These are phyloP conservation scores for Westerdykella aurantiaca DNA, from an alignment of 2,329 filamentous ascomycete species.

Conservation along the genomic window DNA sequence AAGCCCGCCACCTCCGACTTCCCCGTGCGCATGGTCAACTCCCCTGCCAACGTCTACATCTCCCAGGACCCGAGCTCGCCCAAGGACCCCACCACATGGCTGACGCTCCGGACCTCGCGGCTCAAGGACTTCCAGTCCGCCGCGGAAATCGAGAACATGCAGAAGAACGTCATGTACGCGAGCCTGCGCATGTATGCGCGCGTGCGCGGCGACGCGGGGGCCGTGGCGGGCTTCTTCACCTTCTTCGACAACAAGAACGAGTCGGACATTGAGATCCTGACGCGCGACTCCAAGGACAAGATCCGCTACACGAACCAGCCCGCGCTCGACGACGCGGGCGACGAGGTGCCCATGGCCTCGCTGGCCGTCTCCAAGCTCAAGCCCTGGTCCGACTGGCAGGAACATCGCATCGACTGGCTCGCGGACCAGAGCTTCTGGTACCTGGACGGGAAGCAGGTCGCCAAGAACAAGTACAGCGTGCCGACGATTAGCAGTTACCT, in stretches of 20 bases:
- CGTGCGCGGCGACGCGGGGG: conserved; percentile 42
- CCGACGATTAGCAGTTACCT: conserved; percentile 50
- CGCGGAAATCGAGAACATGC: conserved; percentile 44
- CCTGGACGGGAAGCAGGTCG: conserved; percentile 47
- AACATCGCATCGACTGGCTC: conserved; percentile 58
- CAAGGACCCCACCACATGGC: conserved; percentile 34
- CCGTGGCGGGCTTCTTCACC: conserved; percentile 53
- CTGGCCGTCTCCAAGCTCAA: conserved; percentile 45
- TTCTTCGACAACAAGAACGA: conserved; percentile 45
- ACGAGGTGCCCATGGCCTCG: conserved; percentile 45
- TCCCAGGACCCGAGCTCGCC: conserved; percentile 18
- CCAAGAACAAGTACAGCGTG: conserved; percentile 51
- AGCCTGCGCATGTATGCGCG: conserved; percentile 46
- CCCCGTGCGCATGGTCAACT: conserved; percentile 43
- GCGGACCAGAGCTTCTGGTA: conserved; percentile 52
- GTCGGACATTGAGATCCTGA: conserved; percentile 51
- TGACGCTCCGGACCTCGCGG: conserved; percentile 45
- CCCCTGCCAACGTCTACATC: conserved; percentile 45
- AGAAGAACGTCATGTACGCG: conserved; percentile 43
- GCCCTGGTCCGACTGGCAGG: conserved; percentile 53
- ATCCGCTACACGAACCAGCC: conserved; percentile 58
- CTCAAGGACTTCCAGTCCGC: conserved; percentile 42
- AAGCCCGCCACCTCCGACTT: conserved; percentile 34
- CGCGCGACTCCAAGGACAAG: conserved; percentile 39
- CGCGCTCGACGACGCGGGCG: conserved; percentile 42